phyloP scores from a whole-genome alignment of 2,329 filamentous ascomycete genomes.

The Ophiognomonia clavigignenti-juglandacearum region DNA sequence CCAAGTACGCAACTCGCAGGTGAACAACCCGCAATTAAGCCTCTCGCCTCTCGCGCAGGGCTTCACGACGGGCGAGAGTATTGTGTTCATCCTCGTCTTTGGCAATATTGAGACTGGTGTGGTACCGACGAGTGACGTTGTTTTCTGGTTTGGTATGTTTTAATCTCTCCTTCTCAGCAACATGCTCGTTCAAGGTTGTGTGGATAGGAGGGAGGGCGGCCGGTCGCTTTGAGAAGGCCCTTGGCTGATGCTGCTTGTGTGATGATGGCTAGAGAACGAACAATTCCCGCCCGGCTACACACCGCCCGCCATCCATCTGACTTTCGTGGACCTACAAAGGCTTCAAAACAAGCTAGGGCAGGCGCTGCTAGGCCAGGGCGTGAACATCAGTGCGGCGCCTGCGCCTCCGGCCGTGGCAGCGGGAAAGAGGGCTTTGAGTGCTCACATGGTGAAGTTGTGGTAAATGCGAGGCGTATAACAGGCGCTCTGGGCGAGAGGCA shows the following conservation, averaged over 20 bases:
- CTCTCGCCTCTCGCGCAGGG: slow-evolving; percentile 36
- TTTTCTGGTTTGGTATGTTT: slow-evolving; percentile 38
- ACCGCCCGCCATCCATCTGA: background rate
- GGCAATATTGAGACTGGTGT: slow-evolving; percentile 35
- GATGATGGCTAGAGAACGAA: slow-evolving; percentile 5
- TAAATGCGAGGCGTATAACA: too few species aligned
- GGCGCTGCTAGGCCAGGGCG: slow-evolving; percentile 4
- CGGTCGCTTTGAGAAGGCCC: too few species aligned
- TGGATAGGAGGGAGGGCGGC: too few species aligned
- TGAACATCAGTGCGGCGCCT: slow-evolving; percentile 3
- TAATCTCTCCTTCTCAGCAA: background rate
- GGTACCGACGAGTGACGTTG: slow-evolving; percentile 32
- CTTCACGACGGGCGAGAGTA: slow-evolving; percentile 44
- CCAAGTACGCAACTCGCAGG: slow-evolving; percentile 4
- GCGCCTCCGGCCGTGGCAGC: background rate
- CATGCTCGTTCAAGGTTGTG: too few species aligned
- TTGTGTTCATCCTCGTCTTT: slow-evolving; percentile 42
- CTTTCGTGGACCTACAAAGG: background rate
- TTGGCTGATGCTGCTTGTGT: too few species aligned
- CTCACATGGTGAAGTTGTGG: too few species aligned
- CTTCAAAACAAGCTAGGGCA: background rate
- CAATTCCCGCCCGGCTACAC: slow-evolving; percentile 8
- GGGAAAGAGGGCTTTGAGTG: too few species aligned
- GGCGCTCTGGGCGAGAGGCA: too few species aligned
- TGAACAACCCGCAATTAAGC: slow-evolving; percentile 19